These are phyloP conservation scores for Chondrus crispus DNA, from an alignment of 23 red algal genomes.

Conservation along the genomic window DNA sequence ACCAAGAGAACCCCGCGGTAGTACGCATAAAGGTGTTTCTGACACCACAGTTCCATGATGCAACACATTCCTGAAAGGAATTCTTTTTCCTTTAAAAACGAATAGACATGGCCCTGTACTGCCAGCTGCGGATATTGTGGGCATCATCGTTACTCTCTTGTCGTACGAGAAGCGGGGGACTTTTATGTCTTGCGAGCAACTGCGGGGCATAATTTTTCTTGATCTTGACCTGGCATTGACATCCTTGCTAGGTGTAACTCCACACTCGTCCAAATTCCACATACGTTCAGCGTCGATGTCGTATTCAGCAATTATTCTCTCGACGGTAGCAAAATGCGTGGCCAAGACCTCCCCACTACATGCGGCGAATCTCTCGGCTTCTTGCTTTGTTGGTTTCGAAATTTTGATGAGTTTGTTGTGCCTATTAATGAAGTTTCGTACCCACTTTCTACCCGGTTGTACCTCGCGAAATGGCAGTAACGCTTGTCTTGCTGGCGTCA, in stretches of 20 bases:
- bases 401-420: neutral
- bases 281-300: neutral
- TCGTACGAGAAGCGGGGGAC: neutral
- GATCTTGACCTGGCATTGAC: neutral
- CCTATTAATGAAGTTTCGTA: neutral
- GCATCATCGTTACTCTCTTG: slow-evolving; percentile 24
- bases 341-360: neutral
- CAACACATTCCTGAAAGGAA: neutral
- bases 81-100: slow-evolving; percentile 17
- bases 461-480: neutral
- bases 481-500: neutral
- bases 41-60: neutral
- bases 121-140: neutral
- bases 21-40: neutral
- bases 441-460: neutral
- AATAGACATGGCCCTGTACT: neutral
- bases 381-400: neutral
- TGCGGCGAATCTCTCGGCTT: neutral
- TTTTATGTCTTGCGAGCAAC: neutral
- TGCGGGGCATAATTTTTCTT: neutral
- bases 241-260: slow-evolving; percentile 16
- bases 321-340: neutral
- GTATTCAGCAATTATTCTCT: neutral
- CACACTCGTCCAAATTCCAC: neutral
- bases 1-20: neutral